Percentiles rank a stretch among this genome's conserved stretches.
These are phyloP conservation scores for Geotrichum cucujoidarum DNA, from an alignment of 1,139 yeast genomes.

Conservation along the genomic window DNA sequence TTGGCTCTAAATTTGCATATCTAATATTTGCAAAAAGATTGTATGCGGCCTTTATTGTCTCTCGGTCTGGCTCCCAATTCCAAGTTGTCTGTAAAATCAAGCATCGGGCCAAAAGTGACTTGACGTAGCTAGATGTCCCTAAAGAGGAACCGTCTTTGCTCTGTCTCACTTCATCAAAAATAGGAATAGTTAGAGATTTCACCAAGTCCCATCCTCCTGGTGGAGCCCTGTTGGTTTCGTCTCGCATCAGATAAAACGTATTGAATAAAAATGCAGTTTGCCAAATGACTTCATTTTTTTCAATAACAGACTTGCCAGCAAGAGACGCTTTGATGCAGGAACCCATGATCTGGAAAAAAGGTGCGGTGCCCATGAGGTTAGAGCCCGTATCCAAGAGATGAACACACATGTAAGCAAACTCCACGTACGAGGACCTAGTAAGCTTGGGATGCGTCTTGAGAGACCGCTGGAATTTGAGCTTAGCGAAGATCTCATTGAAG, in stretches of 20 bases:
- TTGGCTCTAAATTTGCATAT: conserved; percentile 17
- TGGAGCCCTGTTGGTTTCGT: neutral
- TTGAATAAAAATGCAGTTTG: conserved; percentile 13
- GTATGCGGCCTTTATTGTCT: conserved; percentile 8
- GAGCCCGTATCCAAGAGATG: conserved; percentile 9
- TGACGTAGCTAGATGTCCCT: conserved; percentile 7
- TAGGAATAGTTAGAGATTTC: conserved; percentile 12
- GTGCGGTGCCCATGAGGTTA: neutral
- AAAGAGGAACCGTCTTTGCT: neutral
- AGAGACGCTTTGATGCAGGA: conserved; percentile 5
- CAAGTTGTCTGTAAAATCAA: conserved; percentile 9
- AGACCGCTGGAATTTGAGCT: neutral
- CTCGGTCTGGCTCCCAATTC: conserved; percentile 17
- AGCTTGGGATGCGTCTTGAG: neutral
- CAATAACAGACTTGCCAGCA: neutral
- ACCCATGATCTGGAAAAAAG: conserved; percentile 7
- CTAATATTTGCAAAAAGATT: conserved; percentile 12
- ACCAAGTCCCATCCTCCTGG: conserved; percentile 13
- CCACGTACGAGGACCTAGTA: conserved; percentile 3
- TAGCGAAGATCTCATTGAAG: conserved; percentile 2
- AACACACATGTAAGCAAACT: conserved; percentile 9
- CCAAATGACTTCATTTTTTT: conserved; percentile 15
- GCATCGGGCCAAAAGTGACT: conserved; percentile 15
- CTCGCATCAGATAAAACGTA: conserved; percentile 7
- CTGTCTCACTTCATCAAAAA: conserved; percentile 5